Percentiles rank a stretch among this genome's conserved stretches.
Evolutionary conservation across 2,329 filamentous ascomycete species (phyloP).

Genomic region (Zymoseptoria brevis): DNA sequence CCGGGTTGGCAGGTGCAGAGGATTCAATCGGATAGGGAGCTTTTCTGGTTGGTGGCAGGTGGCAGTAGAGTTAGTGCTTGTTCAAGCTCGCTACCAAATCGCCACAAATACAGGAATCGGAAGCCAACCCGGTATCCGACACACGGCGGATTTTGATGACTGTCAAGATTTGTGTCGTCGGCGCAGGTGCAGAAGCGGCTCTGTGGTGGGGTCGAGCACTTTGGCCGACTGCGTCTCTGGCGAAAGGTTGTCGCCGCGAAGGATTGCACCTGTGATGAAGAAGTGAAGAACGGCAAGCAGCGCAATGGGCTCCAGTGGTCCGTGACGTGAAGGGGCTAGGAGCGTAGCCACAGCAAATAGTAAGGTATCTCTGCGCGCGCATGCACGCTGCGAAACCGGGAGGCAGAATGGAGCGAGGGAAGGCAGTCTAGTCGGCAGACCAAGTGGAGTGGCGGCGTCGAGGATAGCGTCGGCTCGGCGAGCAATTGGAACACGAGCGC

Average conservation of each 20-base stretch:
- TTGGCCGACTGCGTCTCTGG: neutral
- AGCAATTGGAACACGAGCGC: neutral
- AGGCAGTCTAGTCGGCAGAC: neutral
- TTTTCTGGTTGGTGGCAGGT: constrained; percentile 14
- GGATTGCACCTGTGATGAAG: neutral
- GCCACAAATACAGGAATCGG: constrained; percentile 9
- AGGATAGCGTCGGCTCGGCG: neutral
- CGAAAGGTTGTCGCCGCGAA: neutral
- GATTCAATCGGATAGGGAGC: constrained; percentile 3
- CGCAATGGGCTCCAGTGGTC: neutral
- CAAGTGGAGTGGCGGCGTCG: neutral
- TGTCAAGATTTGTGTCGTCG: constrained; percentile 5
- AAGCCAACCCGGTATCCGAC: constrained; percentile 1
- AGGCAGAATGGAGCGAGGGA: neutral
- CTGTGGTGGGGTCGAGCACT: neutral
- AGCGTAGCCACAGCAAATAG: neutral
- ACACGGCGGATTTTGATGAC: neutral
- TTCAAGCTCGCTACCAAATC: constrained; percentile 16
- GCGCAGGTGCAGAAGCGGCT: neutral
- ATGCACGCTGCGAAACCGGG: neutral
- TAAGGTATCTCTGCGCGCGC: neutral
- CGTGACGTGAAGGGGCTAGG: neutral
- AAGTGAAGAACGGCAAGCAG: neutral
- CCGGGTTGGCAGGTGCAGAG: constrained; percentile 2
- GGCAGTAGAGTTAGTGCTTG: constrained; percentile 14